Conservation (phyloP, 352 stramenopile genomes). For the Phytophthora rubi region DNA sequence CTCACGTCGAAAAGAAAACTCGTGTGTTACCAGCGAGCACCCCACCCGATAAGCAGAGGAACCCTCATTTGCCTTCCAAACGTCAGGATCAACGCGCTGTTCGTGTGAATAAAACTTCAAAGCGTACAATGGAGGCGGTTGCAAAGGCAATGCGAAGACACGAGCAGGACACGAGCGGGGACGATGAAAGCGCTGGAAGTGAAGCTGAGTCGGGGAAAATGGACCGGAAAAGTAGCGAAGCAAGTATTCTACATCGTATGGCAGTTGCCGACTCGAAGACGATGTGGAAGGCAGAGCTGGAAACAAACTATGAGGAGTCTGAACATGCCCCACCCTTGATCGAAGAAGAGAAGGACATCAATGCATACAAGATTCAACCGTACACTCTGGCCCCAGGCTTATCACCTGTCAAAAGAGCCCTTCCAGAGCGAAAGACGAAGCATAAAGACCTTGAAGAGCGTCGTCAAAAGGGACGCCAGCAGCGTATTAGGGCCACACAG, state of each 20-base stretch:
- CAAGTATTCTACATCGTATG: constrained; percentile 61
- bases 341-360: neutral
- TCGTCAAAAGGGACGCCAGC: constrained; percentile 59
- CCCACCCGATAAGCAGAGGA: constrained; percentile 41
- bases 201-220: constrained; percentile 30
- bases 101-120: constrained; percentile 53
- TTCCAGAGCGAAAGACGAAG: constrained; percentile 72
- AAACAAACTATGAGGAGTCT: constrained; percentile 57
- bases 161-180: neutral
- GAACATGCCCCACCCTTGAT: constrained; percentile 7
- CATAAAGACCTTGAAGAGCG: constrained; percentile 67
- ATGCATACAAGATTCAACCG: constrained; percentile 1
- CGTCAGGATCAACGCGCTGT: constrained; percentile 60
- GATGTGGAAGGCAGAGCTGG: constrained; percentile 59
- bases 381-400: constrained; percentile 17
- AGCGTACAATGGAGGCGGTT: constrained; percentile 53
- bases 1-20: constrained; percentile 47
- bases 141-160: constrained; percentile 34
- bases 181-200: constrained; percentile 10
- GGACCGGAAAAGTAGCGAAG: constrained; percentile 62
- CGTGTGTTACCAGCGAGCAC: constrained; percentile 38
- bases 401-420: constrained; percentile 30
- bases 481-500: constrained; percentile 45
- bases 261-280: constrained; percentile 51
- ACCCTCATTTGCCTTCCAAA: constrained; percentile 46